Evolutionary conservation across 768 basidiomycete species (phyloP).

Genomic region (Rhizopogon rudus): DNA sequence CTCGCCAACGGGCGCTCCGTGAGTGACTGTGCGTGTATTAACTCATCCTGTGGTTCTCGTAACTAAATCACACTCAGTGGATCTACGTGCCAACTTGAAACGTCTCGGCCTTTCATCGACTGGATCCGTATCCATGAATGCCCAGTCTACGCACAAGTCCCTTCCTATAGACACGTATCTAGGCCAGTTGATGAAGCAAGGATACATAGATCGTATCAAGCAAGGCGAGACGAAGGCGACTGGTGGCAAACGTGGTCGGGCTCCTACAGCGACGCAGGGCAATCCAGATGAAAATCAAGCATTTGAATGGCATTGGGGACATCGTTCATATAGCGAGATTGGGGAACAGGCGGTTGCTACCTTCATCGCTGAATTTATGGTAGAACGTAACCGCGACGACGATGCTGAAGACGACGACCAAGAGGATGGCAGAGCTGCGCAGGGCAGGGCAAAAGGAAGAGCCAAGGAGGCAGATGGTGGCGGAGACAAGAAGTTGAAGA

Average conservation of each 20-base stretch:
- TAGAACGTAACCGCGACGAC: constrained; percentile 30
- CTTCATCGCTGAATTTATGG: constrained; percentile 83
- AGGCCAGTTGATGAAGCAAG: constrained; percentile 55
- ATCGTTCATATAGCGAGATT: constrained; percentile 74
- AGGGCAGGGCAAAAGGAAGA: constrained; percentile 13
- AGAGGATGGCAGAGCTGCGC: constrained; percentile 17
- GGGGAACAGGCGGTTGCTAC: constrained; percentile 69
- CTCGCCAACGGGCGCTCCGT: constrained; percentile 76
- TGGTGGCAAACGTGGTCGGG: constrained; percentile 50
- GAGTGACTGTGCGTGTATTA: constrained; percentile 53
- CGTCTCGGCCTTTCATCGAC: constrained; percentile 57
- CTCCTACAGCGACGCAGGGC: constrained; percentile 36
- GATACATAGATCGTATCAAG: constrained; percentile 69
- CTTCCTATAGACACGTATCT: constrained; percentile 67
- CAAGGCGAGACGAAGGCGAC: constrained; percentile 44
- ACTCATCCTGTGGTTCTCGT: background rate
- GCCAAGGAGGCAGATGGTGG: constrained; percentile 15
- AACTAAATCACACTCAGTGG: constrained; percentile 40
- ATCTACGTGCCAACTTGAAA: constrained; percentile 66
- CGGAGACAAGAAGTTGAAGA: constrained; percentile 34
- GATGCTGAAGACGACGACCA: constrained; percentile 28
- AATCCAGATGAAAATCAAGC: constrained; percentile 23
- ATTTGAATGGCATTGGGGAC: constrained; percentile 86
- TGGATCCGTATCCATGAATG: constrained; percentile 44
- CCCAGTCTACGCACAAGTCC: constrained; percentile 43